Percentiles rank a stretch among this genome's conserved stretches.
Conservation (phyloP, 805 yeast species). For the Aciculoconidium aculeatum region DNA sequence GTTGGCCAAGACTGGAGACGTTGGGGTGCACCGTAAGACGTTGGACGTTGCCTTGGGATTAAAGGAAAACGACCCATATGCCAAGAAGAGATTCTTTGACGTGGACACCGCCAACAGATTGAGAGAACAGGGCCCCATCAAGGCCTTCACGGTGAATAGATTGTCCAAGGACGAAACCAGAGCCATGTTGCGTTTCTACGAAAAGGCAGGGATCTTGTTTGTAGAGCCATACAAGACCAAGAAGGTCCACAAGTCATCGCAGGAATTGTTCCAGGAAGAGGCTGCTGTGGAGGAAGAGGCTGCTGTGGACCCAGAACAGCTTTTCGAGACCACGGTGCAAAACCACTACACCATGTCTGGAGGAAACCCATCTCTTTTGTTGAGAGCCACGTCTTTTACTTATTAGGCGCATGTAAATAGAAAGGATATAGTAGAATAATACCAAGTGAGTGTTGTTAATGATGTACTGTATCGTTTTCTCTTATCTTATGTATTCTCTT, state of each 20-base stretch:
- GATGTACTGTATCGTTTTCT: no score
- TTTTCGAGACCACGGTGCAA: slow-evolving; percentile 25
- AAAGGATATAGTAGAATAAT: neutral
- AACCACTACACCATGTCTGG: slow-evolving; percentile 27
- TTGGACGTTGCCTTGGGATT: slow-evolving; percentile 55
- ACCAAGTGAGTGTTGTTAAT: neutral
- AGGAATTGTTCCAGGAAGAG: slow-evolving; percentile 11
- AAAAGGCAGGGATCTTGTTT: slow-evolving; percentile 26
- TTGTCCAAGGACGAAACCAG: slow-evolving; percentile 27
- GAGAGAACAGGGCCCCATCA: slow-evolving; percentile 27
- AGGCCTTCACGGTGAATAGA: slow-evolving; percentile 19
- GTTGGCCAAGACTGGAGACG: slow-evolving; percentile 52
- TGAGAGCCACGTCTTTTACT: slow-evolving; percentile 24
- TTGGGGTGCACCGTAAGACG: slow-evolving; percentile 41
- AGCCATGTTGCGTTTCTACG: slow-evolving; percentile 27
- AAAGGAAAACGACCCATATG: slow-evolving; percentile 50
- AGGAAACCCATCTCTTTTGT: slow-evolving; percentile 35
- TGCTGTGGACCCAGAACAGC: slow-evolving; percentile 17
- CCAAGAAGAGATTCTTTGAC: slow-evolving; percentile 45
- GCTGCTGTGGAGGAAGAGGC: slow-evolving; percentile 10
- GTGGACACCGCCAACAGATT: slow-evolving; percentile 47
- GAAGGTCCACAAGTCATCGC: slow-evolving; percentile 11
- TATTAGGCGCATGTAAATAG: slow-evolving; percentile 5
- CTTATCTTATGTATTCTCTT: no score
- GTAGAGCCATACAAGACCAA: slow-evolving; percentile 29